phyloP scores from a whole-genome alignment of 306 rosid genomes.

The Myrica gale region DNA sequence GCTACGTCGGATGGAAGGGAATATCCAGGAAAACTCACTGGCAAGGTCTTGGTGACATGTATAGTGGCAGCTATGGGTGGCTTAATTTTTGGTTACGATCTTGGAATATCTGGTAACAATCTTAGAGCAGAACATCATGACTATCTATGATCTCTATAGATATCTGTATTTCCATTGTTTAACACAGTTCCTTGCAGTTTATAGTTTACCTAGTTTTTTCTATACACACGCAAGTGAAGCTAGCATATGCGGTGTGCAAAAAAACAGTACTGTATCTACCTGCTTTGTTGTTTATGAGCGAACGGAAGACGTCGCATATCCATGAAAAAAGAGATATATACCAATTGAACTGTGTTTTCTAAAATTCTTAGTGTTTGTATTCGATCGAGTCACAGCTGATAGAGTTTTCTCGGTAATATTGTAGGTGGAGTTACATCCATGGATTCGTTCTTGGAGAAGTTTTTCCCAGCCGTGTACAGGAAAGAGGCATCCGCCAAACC shows the following conservation, averaged over 20 bases:
- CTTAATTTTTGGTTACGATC: constrained; percentile 78
- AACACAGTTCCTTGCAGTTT: too few species aligned
- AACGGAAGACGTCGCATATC: too few species aligned
- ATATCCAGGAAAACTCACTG: constrained; percentile 55
- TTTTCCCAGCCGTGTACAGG: constrained; percentile 62
- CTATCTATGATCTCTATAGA: too few species aligned
- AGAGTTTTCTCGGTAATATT: background rate
- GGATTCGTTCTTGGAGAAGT: constrained; percentile 54
- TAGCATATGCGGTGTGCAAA: too few species aligned
- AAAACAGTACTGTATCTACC: too few species aligned
- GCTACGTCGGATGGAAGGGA: constrained; percentile 11
- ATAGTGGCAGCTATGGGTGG: constrained; percentile 69
- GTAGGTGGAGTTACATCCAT: constrained; percentile 84
- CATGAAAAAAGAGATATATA: too few species aligned
- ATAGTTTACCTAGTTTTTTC: too few species aligned
- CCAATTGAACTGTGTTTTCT: too few species aligned
- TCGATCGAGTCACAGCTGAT: background rate
- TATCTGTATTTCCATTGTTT: too few species aligned
- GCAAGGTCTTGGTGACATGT: constrained; percentile 51
- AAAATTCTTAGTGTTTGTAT: too few species aligned
- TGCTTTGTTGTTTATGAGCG: too few species aligned
- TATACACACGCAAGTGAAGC: too few species aligned
- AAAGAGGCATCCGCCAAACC: constrained; percentile 29
- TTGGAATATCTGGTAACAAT: constrained; percentile 69
- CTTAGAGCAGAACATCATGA: background rate